phyloP scores from a whole-genome alignment of 257 asterid species.

The Jacaranda mimosifolia region DNA sequence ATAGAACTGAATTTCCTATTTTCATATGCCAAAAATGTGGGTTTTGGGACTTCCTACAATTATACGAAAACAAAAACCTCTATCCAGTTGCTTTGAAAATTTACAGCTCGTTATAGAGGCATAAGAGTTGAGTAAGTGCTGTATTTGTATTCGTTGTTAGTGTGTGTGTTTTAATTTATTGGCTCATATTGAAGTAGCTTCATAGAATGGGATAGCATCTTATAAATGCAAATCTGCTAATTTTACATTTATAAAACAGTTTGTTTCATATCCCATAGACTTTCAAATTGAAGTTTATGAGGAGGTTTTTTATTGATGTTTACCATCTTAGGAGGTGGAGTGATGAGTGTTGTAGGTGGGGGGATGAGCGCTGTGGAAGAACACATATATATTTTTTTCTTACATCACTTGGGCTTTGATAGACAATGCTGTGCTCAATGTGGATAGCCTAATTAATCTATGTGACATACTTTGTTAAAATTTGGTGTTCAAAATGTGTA shows the following conservation, averaged over 20 bases:
- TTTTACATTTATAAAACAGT: not conserved
- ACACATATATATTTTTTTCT: not conserved
- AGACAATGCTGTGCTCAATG: not conserved
- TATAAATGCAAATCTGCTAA: conserved; percentile 6
- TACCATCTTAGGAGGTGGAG: not conserved
- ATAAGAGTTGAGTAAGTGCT: conserved; percentile 12
- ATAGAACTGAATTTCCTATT: not conserved
- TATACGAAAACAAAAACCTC: conserved; percentile 4
- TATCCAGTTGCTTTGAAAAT: conserved; percentile 1
- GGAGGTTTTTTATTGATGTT: not conserved
- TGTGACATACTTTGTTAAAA: not conserved
- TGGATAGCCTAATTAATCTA: not conserved
- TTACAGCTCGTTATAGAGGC: not conserved
- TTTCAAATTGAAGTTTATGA: conserved; percentile 1
- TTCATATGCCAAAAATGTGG: not conserved
- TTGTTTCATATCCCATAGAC: not conserved
- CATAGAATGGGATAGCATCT: conserved; percentile 18
- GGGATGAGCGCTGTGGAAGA: not conserved
- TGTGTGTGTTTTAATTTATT: not conserved
- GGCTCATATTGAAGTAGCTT: conserved; percentile 3
- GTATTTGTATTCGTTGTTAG: not conserved
- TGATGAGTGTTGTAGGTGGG: not conserved
- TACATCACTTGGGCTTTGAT: not conserved
- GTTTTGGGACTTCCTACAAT: conserved; percentile 9
- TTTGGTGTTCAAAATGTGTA: not conserved